Evolutionary conservation across 345 rosid genomes (phyloP).

Genomic region (Psidium guajava): DNA sequence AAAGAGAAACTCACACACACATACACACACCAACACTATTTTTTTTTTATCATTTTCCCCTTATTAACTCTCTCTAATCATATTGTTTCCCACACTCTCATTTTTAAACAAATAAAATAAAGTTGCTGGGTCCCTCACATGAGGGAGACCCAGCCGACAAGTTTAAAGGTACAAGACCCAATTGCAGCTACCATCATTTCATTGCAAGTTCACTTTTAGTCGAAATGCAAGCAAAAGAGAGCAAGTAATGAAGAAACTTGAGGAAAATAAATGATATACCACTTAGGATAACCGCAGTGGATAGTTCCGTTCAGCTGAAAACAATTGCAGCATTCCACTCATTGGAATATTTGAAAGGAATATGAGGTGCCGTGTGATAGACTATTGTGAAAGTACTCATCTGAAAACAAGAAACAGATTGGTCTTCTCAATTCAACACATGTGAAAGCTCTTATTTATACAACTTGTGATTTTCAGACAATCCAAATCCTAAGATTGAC

Average conservation of each 20-base stretch:
- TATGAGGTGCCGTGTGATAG: slow-evolving; percentile 90
- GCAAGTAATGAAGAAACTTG: background rate
- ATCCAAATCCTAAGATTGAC: background rate
- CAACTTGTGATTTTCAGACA: background rate
- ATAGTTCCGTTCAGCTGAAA: slow-evolving; percentile 90
- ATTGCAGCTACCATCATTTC: slow-evolving; percentile 3
- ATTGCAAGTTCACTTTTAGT: background rate
- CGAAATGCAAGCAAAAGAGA: background rate
- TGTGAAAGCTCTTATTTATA: background rate
- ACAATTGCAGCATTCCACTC: slow-evolving; percentile 92
- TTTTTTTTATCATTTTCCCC: too few relatives aligned
- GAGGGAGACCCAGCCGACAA: too few relatives aligned
- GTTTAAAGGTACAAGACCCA: too few relatives aligned
- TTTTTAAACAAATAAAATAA: too few relatives aligned
- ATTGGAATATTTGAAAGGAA: slow-evolving; percentile 60
- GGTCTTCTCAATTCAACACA: background rate
- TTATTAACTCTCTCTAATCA: too few relatives aligned
- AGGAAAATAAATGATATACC: slow-evolving; percentile 4
- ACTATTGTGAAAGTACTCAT: slow-evolving; percentile 97
- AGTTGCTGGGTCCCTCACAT: too few relatives aligned
- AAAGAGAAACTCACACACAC: too few relatives aligned
- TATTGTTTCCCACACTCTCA: too few relatives aligned
- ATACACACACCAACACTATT: too few relatives aligned
- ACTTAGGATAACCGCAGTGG: slow-evolving; percentile 80
- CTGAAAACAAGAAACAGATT: slow-evolving; percentile 18